Conservation (phyloP, 1,284 basidiomycete genomes). For the Ustilago esculenta region DNA sequence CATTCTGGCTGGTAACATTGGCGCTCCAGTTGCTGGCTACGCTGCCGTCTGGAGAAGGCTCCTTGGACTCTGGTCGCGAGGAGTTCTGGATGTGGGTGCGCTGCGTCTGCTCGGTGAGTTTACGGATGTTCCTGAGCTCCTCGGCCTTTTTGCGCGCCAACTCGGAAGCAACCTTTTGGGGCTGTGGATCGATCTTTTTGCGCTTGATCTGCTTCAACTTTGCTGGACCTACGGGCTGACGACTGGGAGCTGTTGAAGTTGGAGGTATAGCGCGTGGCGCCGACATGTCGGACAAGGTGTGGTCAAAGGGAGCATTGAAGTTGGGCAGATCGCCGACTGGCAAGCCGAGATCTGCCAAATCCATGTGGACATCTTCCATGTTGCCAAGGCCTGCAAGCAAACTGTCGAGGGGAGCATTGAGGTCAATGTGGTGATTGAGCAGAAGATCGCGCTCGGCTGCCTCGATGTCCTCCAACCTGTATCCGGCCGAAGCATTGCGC, state of each 20-base stretch:
- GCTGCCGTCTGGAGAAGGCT: constrained; percentile 34
- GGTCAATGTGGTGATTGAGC: constrained; percentile 48
- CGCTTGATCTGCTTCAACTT: constrained; percentile 37
- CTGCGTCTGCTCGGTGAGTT: constrained; percentile 44
- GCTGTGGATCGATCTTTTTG: constrained; percentile 44
- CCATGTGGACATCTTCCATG: constrained; percentile 50
- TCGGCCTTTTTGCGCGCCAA: constrained; percentile 43
- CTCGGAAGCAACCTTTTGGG: constrained; percentile 37
- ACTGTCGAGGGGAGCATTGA: constrained; percentile 51
- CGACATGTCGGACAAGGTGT: constrained; percentile 13
- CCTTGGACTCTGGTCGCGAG: constrained; percentile 24
- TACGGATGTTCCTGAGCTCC: constrained; percentile 35
- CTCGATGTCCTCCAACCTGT: constrained; percentile 50
- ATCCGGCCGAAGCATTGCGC: constrained; percentile 17
- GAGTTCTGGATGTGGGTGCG: constrained; percentile 43
- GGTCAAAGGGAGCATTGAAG: constrained; percentile 49
- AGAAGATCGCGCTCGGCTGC: constrained; percentile 47
- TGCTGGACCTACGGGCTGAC: constrained; percentile 14
- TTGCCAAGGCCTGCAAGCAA: constrained; percentile 44
- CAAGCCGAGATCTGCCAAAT: constrained; percentile 35
- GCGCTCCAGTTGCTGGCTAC: constrained; percentile 16
- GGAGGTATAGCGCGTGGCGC: not conserved
- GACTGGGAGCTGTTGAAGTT: constrained; percentile 12
- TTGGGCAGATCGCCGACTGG: constrained; percentile 26
- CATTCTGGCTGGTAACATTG: not conserved